Conservation (phyloP, 1,284 basidiomycete species). For the Fomitopsis palustris region DNA sequence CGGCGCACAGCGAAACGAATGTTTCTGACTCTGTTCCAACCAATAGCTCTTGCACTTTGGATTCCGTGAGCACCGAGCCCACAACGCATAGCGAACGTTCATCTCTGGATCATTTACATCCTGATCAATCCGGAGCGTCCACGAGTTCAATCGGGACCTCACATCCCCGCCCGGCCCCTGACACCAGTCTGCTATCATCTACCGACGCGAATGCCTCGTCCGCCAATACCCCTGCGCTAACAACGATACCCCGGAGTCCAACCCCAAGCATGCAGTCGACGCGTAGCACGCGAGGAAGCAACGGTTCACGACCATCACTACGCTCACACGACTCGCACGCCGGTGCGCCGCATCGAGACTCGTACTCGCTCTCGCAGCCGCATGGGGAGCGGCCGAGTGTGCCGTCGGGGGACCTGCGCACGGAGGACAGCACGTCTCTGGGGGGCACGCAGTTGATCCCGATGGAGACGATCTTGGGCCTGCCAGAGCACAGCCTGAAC, state of each 20-base stretch:
- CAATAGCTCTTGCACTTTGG: not conserved
- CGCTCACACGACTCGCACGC: not conserved
- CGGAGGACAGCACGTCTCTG: conserved; percentile 1
- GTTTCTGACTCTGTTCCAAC: not conserved
- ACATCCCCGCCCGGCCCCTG: not conserved
- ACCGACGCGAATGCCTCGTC: not conserved
- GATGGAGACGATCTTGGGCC: conserved; percentile 37
- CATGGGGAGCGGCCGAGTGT: not conserved
- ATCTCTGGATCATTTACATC: not conserved
- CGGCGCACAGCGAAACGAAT: not conserved
- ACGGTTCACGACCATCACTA: not conserved
- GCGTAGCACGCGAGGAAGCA: not conserved
- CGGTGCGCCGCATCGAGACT: not conserved
- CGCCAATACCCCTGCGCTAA: not conserved
- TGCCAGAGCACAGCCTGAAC: conserved; percentile 60
- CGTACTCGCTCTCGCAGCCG: not conserved
- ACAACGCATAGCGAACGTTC: not conserved
- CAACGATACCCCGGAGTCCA: not conserved
- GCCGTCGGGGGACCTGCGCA: conserved; percentile 3
- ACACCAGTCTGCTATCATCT: not conserved
- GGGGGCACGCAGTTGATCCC: conserved; percentile 33
- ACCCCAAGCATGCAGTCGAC: not conserved
- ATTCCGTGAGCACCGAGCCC: not conserved
- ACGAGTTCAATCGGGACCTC: not conserved
- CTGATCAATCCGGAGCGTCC: too few species aligned